Conservation (phyloP, 192 early-diverging fungal genomes). For the Coemansia javaensis region DNA sequence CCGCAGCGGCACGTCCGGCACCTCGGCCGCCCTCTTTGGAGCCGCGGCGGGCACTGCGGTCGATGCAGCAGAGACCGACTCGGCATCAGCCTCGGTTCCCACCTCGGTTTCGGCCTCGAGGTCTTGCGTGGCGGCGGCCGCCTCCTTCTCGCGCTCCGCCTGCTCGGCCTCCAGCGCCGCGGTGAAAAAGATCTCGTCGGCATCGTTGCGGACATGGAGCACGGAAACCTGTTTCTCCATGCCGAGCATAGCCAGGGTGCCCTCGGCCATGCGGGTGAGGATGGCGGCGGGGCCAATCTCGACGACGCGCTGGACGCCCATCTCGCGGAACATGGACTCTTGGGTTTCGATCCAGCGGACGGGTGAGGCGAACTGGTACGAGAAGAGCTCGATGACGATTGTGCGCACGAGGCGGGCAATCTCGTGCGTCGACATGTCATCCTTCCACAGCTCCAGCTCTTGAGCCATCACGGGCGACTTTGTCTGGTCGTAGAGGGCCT, state of each 20-base stretch:
- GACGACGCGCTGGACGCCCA: constrained; percentile 74
- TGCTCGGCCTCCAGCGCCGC: constrained; percentile 57
- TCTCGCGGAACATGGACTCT: constrained; percentile 76
- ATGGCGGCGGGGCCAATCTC: constrained; percentile 89
- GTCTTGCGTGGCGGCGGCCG: constrained; percentile 27
- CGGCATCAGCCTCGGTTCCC: too few species aligned
- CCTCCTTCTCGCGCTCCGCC: constrained; percentile 71
- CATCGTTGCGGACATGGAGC: constrained; percentile 22
- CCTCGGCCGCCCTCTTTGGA: constrained; percentile 12
- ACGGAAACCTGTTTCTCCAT: constrained; percentile 13
- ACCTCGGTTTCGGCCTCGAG: too few species aligned
- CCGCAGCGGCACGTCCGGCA: constrained; percentile 70
- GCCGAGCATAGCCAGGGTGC: constrained; percentile 68
- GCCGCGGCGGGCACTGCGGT: too few species aligned
- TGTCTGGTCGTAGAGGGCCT: constrained; percentile 66
- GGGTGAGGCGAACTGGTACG: constrained; percentile 94
- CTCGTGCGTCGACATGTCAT: constrained; percentile 50
- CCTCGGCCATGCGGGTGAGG: constrained; percentile 88
- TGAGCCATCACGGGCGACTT: constrained; percentile 63
- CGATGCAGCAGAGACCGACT: too few species aligned
- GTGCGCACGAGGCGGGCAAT: constrained; percentile 72
- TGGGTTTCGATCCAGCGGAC: constrained; percentile 97
- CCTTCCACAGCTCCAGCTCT: constrained; percentile 73
- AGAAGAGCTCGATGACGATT: constrained; percentile 82
- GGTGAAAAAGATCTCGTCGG: constrained; percentile 40